These are phyloP conservation scores for Agaricus bisporus DNA, from an alignment of 768 basidiomycete genomes.

Conservation along the genomic window DNA sequence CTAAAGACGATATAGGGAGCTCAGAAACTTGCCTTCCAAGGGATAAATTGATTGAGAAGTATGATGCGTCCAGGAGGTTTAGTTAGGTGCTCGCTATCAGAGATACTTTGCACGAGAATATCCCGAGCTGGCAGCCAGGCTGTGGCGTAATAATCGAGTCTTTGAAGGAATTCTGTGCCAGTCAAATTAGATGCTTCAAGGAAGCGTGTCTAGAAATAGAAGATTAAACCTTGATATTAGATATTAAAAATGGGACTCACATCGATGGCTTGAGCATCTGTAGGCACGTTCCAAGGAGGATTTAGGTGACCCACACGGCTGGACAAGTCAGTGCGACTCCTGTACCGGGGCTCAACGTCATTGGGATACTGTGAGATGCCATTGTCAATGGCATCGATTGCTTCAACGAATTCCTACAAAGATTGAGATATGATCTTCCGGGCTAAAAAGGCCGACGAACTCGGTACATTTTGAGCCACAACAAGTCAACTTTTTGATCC, in stretches of 20 bases:
- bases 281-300: conserved; percentile 85
- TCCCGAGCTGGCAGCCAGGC: conserved; percentile 93
- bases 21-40: conserved; percentile 69
- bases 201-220: conserved; percentile 56
- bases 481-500: conserved; percentile 58
- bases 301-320: conserved; percentile 82
- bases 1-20: background rate
- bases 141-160: conserved; percentile 76
- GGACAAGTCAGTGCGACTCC: conserved; percentile 75
- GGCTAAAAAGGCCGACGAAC: conserved; percentile 26
- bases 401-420: conserved; percentile 83
- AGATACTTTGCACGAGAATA: conserved; percentile 55
- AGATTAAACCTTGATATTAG: background rate
- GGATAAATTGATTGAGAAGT: conserved; percentile 71
- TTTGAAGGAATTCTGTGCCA: conserved; percentile 77
- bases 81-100: conserved; percentile 46
- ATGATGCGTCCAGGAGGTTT: conserved; percentile 76
- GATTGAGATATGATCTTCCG: background rate
- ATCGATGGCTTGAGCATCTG: conserved; percentile 62
- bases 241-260: conserved; percentile 45
- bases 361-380: conserved; percentile 78
- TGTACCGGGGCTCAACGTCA: conserved; percentile 65
- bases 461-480: conserved; percentile 90
- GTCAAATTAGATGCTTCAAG: conserved; percentile 72
- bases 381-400: conserved; percentile 93